Base-by-base conservation (phyloP, 208 protist genomes). In the Leishmania guyanensis region DNA sequence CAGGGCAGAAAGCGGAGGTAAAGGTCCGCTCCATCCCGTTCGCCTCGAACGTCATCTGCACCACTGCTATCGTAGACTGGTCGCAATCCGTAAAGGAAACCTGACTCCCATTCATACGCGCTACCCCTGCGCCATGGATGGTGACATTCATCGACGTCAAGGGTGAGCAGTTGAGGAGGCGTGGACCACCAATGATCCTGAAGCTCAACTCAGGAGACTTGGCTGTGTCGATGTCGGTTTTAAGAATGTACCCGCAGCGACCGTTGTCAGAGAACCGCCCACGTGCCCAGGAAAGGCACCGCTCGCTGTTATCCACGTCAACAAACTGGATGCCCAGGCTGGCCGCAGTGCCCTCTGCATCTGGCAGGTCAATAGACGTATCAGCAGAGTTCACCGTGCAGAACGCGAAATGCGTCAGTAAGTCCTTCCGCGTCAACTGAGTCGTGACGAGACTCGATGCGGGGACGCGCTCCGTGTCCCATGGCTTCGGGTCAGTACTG, bases 231-330 rank as follows among this genome's bases (percentile, higher is more conserved):
- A 86, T 70, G 79, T 89, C 83, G 33, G 82, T 94, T 77, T 95
- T 95, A 20, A 97, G 88, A 10, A 97, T 74, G 88, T 97, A 97
- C 39, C 94, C 94, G 78, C 90, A 95, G 46, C 86, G 89, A 36
- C 92, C 94, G 81, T 97, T 97, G 76, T 97, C 92, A 48, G 82
- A 84, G 81, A 96, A 97, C 10, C 89, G 91, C 6, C 94, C 94
- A 33, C 93, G 86, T 36, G 82, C 73, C 90, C 90, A 97, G 46
- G 84, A 85, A 33, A 89, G 79, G 60, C 78, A 87, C 36, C 86
- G 77, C 62, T 89, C 84, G 65, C 83, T 87, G 74, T 90, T 91
- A 77, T 92, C 90, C 17, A 80, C 77, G 79, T 96, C 89, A 20
- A 97, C 79, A 73, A 97, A 93, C 81, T 97, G 91, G 53, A 95